Percentiles rank a stretch among this genome's conserved stretches.
phyloP scores from a whole-genome alignment of 306 rosid species.

The Trifolium pratense region DNA sequence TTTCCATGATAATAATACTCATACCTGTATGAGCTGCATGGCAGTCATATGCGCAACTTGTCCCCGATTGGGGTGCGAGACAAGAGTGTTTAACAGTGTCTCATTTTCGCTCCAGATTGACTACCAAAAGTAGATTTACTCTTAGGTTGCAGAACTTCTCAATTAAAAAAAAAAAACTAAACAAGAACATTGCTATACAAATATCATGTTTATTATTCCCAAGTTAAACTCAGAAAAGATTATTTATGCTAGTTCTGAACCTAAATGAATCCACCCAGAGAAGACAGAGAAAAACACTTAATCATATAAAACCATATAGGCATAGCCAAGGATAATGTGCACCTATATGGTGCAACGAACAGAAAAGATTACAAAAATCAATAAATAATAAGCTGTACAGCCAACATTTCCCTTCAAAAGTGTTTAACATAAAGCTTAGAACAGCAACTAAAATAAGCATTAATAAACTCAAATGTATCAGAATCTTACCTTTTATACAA shows the following conservation, averaged over 20 bases:
- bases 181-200: constrained; percentile 21
- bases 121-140: constrained; percentile 41
- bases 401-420: background rate
- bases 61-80: constrained; percentile 40
- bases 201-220: constrained; percentile 28
- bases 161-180: background rate
- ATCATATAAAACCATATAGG: constrained; percentile 18
- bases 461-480: constrained; percentile 31
- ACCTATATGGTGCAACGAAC: background rate
- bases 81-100: constrained; percentile 38
- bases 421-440: constrained; percentile 9
- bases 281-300: constrained; percentile 9
- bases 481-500: constrained; percentile 67
- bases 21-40: constrained; percentile 32
- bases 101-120: constrained; percentile 38
- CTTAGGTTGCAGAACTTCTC: constrained; percentile 37
- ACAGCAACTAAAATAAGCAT: constrained; percentile 22
- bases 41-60: constrained; percentile 35
- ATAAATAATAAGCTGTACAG: background rate
- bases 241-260: constrained; percentile 22
- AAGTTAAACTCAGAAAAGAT: constrained; percentile 14
- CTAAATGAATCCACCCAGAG: constrained; percentile 22
- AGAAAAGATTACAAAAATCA: constrained; percentile 9
- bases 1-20: constrained; percentile 38
- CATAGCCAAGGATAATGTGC: constrained; percentile 10